A percentile compares a stretch with the other conserved stretches of the same genome.
These are phyloP conservation scores for Nitzschia putrida DNA, from an alignment of 108 stramenopile species.

Conservation along the genomic window DNA sequence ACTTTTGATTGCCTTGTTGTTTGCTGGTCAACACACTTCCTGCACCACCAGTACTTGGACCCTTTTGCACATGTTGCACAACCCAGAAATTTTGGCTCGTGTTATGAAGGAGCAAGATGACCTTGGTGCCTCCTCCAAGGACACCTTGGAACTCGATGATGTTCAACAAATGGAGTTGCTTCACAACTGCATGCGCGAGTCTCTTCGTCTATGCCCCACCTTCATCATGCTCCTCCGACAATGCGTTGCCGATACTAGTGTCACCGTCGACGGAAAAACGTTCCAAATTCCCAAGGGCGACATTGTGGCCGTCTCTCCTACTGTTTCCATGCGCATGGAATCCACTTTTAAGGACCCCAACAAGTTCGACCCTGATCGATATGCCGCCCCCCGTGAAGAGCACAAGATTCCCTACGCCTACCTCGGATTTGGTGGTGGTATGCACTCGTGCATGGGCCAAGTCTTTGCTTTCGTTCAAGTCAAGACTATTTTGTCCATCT, in stretches of 20 bases:
- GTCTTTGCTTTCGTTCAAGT: conserved; percentile 98
- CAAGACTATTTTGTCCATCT: conserved; percentile 94
- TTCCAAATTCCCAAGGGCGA: conserved; percentile 90
- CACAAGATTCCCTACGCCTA: conserved; percentile 95
- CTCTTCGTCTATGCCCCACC: conserved; percentile 95
- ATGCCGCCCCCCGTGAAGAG: conserved; percentile 91
- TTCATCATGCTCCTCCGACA: conserved; percentile 97
- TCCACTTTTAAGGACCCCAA: conserved; percentile 90
- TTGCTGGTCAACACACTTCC: conserved; percentile 99
- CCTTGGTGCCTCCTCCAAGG: conserved; percentile 20
- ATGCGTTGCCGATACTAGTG: conserved; percentile 82
- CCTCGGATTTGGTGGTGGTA: conserved; percentile 97
- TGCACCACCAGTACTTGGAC: conserved; percentile 98
- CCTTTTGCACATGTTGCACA: conserved; percentile 78
- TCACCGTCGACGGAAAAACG: conserved; percentile 69
- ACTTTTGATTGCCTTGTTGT: conserved; percentile 95
- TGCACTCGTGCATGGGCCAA: conserved; percentile 99
- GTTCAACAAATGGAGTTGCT: conserved; percentile 88
- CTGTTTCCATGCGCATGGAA: conserved; percentile 91
- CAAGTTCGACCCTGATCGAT: conserved; percentile 96
- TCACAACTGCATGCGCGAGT: conserved; percentile 95
- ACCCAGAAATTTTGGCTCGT: conserved; percentile 78
- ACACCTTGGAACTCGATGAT: conserved; percentile 64
- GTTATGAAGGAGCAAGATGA: conserved; percentile 81
- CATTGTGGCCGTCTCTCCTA: conserved; percentile 90